Percentiles rank a stretch among this genome's conserved stretches.
phyloP scores from a whole-genome alignment of 768 basidiomycete species.

The Exidia glandulosa region DNA sequence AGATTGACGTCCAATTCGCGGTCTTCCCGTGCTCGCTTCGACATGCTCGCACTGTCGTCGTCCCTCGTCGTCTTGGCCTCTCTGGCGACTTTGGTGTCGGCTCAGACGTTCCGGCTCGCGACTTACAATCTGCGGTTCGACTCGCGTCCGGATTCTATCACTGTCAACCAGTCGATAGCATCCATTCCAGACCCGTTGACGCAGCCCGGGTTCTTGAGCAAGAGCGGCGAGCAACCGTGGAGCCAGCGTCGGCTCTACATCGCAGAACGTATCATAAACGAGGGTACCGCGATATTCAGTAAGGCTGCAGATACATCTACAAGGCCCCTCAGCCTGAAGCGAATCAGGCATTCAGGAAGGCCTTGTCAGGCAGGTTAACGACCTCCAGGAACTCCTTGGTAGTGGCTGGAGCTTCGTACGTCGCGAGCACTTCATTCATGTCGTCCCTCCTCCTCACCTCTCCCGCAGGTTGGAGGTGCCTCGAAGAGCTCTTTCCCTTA shows the following conservation, averaged over 20 bases:
- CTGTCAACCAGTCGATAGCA: constrained; percentile 35
- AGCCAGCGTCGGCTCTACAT: constrained; percentile 38
- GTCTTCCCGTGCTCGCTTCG: not conserved
- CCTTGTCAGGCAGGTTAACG: constrained; percentile 43
- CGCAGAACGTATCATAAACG: constrained; percentile 32
- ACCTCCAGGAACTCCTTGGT: constrained; percentile 44
- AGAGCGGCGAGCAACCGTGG: constrained; percentile 41
- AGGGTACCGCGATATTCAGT: constrained; percentile 28
- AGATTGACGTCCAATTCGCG: no score
- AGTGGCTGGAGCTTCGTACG: constrained; percentile 41
- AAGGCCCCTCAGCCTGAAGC: no score
- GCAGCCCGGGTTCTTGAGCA: constrained; percentile 15
- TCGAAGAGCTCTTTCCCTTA: not conserved
- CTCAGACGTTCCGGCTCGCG: constrained; percentile 22
- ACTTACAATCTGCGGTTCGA: constrained; percentile 48
- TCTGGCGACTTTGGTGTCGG: no score
- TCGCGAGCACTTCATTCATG: not conserved
- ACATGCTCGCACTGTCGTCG: not conserved
- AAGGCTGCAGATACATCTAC: not conserved
- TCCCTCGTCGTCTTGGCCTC: not conserved
- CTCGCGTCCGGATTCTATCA: constrained; percentile 37
- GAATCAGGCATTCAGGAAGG: constrained; percentile 35
- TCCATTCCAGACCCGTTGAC: constrained; percentile 31
- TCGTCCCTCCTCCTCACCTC: not conserved
- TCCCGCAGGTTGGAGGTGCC: not conserved